These are phyloP conservation scores for Stagonosporopsis chrysanthemi DNA, from an alignment of 2,329 filamentous ascomycete species.

Conservation along the genomic window DNA sequence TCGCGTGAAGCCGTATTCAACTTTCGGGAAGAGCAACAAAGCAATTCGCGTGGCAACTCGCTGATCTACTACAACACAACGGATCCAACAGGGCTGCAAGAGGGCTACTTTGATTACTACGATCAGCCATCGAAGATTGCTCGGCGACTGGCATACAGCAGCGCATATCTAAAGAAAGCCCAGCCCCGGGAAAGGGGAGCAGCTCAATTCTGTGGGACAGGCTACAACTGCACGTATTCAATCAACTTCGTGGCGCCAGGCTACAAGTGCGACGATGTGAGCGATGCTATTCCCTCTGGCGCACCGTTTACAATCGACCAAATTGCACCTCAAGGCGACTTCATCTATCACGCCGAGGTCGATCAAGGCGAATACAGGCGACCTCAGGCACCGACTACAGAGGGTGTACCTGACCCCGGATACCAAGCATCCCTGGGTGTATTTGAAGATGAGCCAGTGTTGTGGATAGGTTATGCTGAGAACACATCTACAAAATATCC, in stretches of 20 bases:
- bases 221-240: slow-evolving; percentile 49
- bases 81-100: slow-evolving; percentile 27
- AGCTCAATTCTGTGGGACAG: slow-evolving; percentile 38
- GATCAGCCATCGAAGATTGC: slow-evolving; percentile 48
- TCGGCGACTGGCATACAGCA: slow-evolving; percentile 41
- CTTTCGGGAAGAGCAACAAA: slow-evolving; percentile 35
- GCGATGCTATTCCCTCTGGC: slow-evolving; percentile 17
- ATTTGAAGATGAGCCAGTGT: slow-evolving; percentile 44
- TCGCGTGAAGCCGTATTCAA: slow-evolving; percentile 40
- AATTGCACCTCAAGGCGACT: slow-evolving; percentile 44
- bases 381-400: slow-evolving; percentile 36
- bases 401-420: slow-evolving; percentile 36
- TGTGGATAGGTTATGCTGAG: slow-evolving; percentile 49
- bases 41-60: slow-evolving; percentile 31
- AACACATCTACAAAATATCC: slow-evolving; percentile 38
- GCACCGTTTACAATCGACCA: slow-evolving; percentile 40
- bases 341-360: slow-evolving; percentile 42
- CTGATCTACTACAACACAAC: slow-evolving; percentile 48
- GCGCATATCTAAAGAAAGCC: slow-evolving; percentile 43
- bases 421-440: slow-evolving; percentile 42
- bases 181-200: slow-evolving; percentile 35
- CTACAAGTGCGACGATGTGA: slow-evolving; percentile 47
- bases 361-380: slow-evolving; percentile 42
- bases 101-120: slow-evolving; percentile 48
- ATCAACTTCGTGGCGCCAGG: slow-evolving; percentile 47